A percentile compares a stretch with the other conserved stretches of the same genome.
Conservation (phyloP, 495 filamentous ascomycete genomes). For the Neurospora sp. region DNA sequence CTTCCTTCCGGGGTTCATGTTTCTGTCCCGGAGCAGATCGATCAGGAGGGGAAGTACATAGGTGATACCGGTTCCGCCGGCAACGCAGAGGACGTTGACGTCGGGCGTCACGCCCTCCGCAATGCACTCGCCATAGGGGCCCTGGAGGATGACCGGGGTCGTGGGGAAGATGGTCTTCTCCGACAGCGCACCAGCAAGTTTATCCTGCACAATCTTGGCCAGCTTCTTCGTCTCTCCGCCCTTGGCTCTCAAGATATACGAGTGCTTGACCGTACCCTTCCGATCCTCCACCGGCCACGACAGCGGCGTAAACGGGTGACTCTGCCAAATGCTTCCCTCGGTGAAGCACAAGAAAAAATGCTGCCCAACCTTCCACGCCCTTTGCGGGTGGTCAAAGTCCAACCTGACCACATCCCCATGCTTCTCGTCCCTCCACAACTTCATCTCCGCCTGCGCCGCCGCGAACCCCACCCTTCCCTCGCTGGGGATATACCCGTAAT, state of each 20-base stretch:
- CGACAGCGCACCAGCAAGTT: slow-evolving; percentile 15
- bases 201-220: slow-evolving; percentile 29
- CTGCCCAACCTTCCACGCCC: slow-evolving; percentile 50
- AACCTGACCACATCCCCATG: slow-evolving; percentile 47
- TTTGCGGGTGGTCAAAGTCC: slow-evolving; percentile 45
- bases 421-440: slow-evolving; percentile 37
- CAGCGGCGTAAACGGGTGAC: slow-evolving; percentile 56
- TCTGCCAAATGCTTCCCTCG: slow-evolving; percentile 51
- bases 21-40: slow-evolving; percentile 25
- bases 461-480: slow-evolving; percentile 34
- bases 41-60: slow-evolving; percentile 51
- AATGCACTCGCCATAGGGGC: slow-evolving; percentile 48
- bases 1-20: slow-evolving; percentile 18
- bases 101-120: slow-evolving; percentile 27
- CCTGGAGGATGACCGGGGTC: slow-evolving; percentile 45
- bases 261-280: slow-evolving; percentile 34
- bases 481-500: slow-evolving; percentile 31
- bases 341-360: slow-evolving; percentile 59
- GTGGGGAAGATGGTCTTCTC: slow-evolving; percentile 12
- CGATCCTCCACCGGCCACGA: slow-evolving; percentile 32
- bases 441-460: slow-evolving; percentile 38
- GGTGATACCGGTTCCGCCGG: slow-evolving; percentile 56
- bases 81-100: slow-evolving; percentile 49
- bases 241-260: slow-evolving; percentile 52
- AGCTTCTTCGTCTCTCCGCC: slow-evolving; percentile 50